Percentiles rank a stretch among this genome's conserved stretches.
Evolutionary conservation across 2,329 filamentous ascomycete genomes (phyloP).

Genomic region (Diaporthe velutina): DNA sequence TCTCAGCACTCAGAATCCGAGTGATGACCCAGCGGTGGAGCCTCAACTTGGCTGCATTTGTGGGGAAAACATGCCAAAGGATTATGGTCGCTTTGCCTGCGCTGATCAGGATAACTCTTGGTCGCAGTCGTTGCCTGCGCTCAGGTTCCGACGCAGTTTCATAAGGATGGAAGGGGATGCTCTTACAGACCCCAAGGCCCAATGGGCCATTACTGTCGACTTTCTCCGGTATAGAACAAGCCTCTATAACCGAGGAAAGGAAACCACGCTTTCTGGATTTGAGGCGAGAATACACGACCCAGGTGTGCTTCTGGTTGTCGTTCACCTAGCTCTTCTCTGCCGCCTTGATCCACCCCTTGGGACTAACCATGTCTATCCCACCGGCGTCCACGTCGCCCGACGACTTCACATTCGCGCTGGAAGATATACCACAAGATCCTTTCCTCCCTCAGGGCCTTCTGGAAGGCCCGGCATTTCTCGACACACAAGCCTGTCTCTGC

Average conservation of each 20-base stretch:
- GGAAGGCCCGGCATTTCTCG: slow-evolving; percentile 54
- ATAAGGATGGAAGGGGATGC: slow-evolving; percentile 6
- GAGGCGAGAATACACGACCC: not conserved
- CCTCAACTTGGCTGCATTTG: slow-evolving; percentile 4
- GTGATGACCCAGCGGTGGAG: slow-evolving; percentile 1
- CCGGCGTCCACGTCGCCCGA: not conserved
- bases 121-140: slow-evolving; percentile 14
- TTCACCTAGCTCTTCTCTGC: not conserved
- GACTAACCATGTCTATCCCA: not conserved
- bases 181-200: not conserved
- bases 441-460: slow-evolving; percentile 50
- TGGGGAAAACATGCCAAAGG: slow-evolving; percentile 14
- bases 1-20: not conserved
- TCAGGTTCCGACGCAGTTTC: not conserved
- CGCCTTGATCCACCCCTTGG: not conserved
- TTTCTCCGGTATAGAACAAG: not conserved
- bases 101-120: slow-evolving; percentile 1
- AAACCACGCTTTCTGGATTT: not conserved
- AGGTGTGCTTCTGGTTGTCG: not conserved
- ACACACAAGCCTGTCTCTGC: slow-evolving; percentile 55
- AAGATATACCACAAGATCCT: slow-evolving; percentile 49
- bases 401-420: not conserved
- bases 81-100: not conserved
- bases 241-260: not conserved
- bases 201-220: not conserved